Conservation (phyloP, 192 early-diverging fungal genomes). For the Backusella sp. region DNA sequence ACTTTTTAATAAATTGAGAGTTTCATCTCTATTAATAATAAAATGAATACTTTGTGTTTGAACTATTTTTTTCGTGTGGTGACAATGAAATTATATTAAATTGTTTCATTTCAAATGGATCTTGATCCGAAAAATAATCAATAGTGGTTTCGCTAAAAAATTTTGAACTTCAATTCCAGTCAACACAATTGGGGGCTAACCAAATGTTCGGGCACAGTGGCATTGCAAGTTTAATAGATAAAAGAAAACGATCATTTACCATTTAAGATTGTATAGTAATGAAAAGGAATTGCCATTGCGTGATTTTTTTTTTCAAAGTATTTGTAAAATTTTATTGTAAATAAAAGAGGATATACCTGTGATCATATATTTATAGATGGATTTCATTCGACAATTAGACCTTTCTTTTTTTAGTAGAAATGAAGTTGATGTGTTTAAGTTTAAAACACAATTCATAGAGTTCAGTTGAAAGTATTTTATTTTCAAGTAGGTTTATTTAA, state of each 20-base stretch:
- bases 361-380: too few species aligned
- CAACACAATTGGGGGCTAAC: background rate
- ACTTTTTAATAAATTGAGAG: background rate
- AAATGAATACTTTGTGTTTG: background rate
- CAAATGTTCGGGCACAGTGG: background rate
- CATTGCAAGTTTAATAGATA: too few species aligned
- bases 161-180: background rate
- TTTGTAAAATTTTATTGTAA: too few species aligned
- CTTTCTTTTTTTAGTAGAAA: background rate
- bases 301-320: too few species aligned
- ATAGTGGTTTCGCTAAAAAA: background rate
- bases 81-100: background rate
- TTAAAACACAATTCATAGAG: background rate
- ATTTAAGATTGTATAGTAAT: too few species aligned
- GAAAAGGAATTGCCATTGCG: too few species aligned
- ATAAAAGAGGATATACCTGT: too few species aligned
- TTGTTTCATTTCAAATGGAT: background rate
- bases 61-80: background rate
- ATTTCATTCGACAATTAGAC: background rate
- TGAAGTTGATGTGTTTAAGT: background rate
- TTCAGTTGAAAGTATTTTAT: background rate
- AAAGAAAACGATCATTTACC: too few species aligned
- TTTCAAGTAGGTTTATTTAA: too few species aligned
- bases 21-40: background rate
- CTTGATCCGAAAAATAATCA: background rate